These are phyloP conservation scores for Diaporthe nobilis DNA, from an alignment of 2,329 filamentous ascomycete species.

Conservation along the genomic window DNA sequence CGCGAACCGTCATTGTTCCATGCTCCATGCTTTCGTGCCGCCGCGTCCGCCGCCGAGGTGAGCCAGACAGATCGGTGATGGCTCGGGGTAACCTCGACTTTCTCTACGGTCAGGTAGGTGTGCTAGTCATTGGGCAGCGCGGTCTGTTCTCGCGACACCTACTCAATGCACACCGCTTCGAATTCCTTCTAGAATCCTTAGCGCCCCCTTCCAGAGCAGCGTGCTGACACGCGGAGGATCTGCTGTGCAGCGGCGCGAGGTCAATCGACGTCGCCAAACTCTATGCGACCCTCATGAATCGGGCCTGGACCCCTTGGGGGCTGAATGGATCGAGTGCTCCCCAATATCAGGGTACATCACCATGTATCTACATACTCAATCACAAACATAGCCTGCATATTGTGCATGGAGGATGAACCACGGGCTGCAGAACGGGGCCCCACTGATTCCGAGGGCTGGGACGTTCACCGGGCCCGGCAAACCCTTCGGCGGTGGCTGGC, in stretches of 20 bases:
- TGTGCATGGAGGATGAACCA: slow-evolving; percentile 3
- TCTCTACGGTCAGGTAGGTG: not conserved
- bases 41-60: slow-evolving; percentile 6
- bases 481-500: slow-evolving; percentile 12
- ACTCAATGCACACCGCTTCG: slow-evolving; percentile 22
- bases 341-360: not conserved
- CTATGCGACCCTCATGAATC: slow-evolving; percentile 15
- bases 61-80: not conserved
- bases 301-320: slow-evolving; percentile 30
- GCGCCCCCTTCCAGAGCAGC: slow-evolving; percentile 8
- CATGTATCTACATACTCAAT: not conserved
- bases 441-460: slow-evolving; percentile 8
- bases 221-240: slow-evolving; percentile 30
- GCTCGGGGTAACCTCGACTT: slow-evolving; percentile 7
- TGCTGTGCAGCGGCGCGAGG: slow-evolving; percentile 17
- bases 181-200: slow-evolving; percentile 33
- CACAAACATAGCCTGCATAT: not conserved
- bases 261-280: slow-evolving; percentile 29
- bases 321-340: not conserved
- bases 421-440: slow-evolving; percentile 7
- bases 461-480: not conserved
- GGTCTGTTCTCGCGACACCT: slow-evolving; percentile 20
- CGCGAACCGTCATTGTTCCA: slow-evolving; percentile 6
- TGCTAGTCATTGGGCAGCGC: not conserved
- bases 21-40: not conserved